phyloP scores from a whole-genome alignment of 2,329 filamentous ascomycete genomes.

The Fusarium clavum region DNA sequence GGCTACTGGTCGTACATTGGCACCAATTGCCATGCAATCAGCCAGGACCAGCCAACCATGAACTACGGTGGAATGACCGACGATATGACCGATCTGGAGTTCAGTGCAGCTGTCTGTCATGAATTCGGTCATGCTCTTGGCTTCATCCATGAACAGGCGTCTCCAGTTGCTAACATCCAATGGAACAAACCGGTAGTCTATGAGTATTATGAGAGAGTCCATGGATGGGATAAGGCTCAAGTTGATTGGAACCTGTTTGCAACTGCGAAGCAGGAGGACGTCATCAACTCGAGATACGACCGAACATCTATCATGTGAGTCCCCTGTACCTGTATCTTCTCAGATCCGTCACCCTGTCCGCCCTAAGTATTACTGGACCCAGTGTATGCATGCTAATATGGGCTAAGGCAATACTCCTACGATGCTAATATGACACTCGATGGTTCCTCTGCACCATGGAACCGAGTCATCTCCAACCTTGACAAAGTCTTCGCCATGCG shows the following conservation, averaged over 20 bases:
- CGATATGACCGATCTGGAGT: not conserved
- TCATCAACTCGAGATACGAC: not conserved
- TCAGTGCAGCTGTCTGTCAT: not conserved
- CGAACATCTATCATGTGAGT: not conserved
- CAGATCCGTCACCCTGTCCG: not conserved
- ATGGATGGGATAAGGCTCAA: not conserved
- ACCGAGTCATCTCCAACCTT: not conserved
- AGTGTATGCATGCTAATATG: not conserved
- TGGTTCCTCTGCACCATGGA: not conserved
- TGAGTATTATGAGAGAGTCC: not conserved
- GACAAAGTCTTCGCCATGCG: not conserved
- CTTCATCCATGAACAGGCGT: slow-evolving; percentile 1
- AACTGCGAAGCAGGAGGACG: not conserved
- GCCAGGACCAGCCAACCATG: not conserved
- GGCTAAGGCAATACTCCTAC: not conserved
- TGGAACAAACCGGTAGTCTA: slow-evolving; percentile 1
- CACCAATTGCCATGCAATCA: not conserved
- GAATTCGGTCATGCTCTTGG: not conserved
- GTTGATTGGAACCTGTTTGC: not conserved
- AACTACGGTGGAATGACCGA: not conserved
- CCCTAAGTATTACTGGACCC: too few species aligned
- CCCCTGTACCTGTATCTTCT: not conserved
- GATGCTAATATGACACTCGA: not conserved
- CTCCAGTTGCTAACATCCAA: not conserved
- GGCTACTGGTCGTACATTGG: not conserved